Base-by-base conservation (phyloP, 176 grass and related monocot genomes). In the Aegilops tauschii region DNA sequence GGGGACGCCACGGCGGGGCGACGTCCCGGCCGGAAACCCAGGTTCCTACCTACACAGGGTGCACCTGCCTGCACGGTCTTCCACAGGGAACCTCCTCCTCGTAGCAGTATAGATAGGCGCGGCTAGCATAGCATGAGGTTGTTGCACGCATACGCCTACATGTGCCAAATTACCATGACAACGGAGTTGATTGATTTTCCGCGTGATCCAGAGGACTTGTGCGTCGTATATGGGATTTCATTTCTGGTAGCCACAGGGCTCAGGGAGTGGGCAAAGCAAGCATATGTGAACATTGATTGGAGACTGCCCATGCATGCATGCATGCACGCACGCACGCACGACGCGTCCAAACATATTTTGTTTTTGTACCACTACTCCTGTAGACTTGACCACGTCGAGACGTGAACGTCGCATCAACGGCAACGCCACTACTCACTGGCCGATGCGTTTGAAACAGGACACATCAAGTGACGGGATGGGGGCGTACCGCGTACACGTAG, bases 371-470 rank as follows among this genome's bases (percentile, higher is more conserved):
- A 17, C 5, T 37, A 6, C 65, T 36, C 18, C 13, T 5, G 69
- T 30, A 3, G 83, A 82, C 77, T 90, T 71, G 88, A 86, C 88
- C 65, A 86, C 73, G 73, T 65, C 21, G 64, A 63, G 71, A 64
- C 14, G 83, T 36, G 63, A 63, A 77, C 29, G 70, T 90, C 64
- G 79, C 72, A 72, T 78, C 79, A 71, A 16, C 9, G 9, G 29
- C 17, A 2, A 21, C 17, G 16, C 6, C 36, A 37, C 67, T 18
- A 50, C 47, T 50, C 47, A 66, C 21, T n/a, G 52, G 25, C 5
- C 14, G 29, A 78, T 14, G 84, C 42, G 72, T 83, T 34, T 65
- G 79, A 82, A 82, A 90, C n/a, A 79, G 84, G 79, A 77, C 40
- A 50, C 83, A 82, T 82, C 40, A 44, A 44, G 10, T 44, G 40